Base-by-base conservation (phyloP, 495 filamentous ascomycete genomes). In the Extremus antarcticus region DNA sequence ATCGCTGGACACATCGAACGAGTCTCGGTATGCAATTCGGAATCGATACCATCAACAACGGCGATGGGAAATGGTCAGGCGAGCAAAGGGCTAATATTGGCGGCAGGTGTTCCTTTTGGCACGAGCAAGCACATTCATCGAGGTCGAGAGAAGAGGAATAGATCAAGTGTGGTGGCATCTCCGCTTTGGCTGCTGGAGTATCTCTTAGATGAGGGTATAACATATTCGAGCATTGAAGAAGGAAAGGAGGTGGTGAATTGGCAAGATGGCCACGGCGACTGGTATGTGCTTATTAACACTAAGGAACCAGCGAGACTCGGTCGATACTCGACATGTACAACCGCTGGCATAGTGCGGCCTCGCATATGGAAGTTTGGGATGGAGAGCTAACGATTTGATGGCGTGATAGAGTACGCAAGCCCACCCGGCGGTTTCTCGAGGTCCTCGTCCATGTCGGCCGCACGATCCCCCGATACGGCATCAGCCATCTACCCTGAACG, bases 401-500 rank as follows among this genome's bases (percentile, higher is more conserved):
- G 11, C n/a, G 13, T 11, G 19, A 50, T 38, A 39, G 51, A 21
- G 13, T 45, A 29, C 21, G 16, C 51, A 15, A 29, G 29, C 51
- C 38, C 38, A 2, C 23, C 51, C 3, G 29, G 20, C 19, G 35
- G 35, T n/a, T 55, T 45, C 53, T 48, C 53, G 16, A 16, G 20
- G 16, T 47, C 45, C 15, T 49, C 53, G 13, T 23, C 41, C 25
- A 21, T 54, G 10, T 54, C 40, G 9, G 40, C 46, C 45, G 29
- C 55, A 21, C 59, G 59, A 38, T 58, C 55, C 7, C 59, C 59
- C 62, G 87, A 92, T 69, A 82, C 84, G 47, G 74, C 76, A 50
- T 90, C 89, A 48, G 75, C 83, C 29, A 69, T 86, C 60, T 92
- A 87, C 65, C 87, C 88, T 58, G 86, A 94, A 63, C 82, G 94